Base-by-base conservation (phyloP, 2,329 filamentous ascomycete genomes). In the Phaeosphaeria sp. region DNA sequence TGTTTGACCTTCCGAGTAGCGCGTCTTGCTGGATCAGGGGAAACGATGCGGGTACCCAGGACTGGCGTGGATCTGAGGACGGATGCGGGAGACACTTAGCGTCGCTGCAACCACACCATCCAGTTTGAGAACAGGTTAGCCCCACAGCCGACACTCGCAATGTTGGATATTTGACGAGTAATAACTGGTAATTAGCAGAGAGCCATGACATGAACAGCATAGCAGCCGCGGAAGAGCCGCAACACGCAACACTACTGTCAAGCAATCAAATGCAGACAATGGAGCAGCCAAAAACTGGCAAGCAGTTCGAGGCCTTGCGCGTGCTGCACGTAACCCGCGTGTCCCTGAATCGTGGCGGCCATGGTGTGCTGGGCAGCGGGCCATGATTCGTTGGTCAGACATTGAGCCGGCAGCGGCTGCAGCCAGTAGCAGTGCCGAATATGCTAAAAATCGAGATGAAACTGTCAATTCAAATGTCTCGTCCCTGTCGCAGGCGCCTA, bases 271-370 rank as follows among this genome's bases (percentile, higher is more conserved):
- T 58, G 46, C 43, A 54, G 56, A 50, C 47, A 48, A 42, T 51
- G 30, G 43, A 48, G 53, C 58, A 58, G 51, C 65, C 66, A 68
- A 65, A 69, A 65, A 64, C 59, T 63, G 59, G 48, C 54, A 57
- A 55, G 50, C 60, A 60, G 54, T 56, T 64, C 52, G 56, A 58
- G 54, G 55, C 39, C 44, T 53, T 46, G 30, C 30, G 30, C 30
- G 30, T 36, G 30, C 50, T 41, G 20, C 20, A 22, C 59, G 64
- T 67, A 63, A 72, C 67, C 67, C 67, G 71, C 66, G 63, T 58
- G 66, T 71, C 68, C 69, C 69, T 73, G 72, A 71, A 62, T 60
- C 44, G 67, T 69, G 73, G 73, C 71, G 68, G 57, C 57, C 49
- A 60, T 59, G 59, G 63, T 59, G 63, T 49, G 55, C 64, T 59